Evolutionary conservation across 2,329 filamentous ascomycete species (phyloP).

Genomic region (Beauveria caledonica): DNA sequence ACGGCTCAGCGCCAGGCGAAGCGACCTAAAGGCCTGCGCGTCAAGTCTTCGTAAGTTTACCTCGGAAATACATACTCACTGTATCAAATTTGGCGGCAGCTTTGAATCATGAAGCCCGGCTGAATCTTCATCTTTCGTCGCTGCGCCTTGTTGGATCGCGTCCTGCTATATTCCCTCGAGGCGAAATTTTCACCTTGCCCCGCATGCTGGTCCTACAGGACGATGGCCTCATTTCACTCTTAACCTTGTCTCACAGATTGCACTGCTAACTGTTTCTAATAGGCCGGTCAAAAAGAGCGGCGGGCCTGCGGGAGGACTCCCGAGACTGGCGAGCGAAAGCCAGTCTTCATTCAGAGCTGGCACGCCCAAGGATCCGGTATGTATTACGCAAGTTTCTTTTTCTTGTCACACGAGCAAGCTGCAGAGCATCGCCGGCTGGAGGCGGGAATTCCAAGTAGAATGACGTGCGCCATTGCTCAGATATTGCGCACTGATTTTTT

Average conservation of each 20-base stretch:
- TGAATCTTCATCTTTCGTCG: not conserved
- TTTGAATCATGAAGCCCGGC: not conserved
- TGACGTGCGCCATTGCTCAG: not conserved
- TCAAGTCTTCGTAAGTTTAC: conserved; percentile 60
- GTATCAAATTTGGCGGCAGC: not conserved
- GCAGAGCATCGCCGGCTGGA: not conserved
- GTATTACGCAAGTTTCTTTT: conserved; percentile 17
- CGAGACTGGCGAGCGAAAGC: conserved; percentile 56
- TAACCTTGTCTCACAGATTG: not conserved
- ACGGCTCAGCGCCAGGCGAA: conserved; percentile 46
- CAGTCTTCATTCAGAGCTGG: conserved; percentile 54
- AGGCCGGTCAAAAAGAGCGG: conserved; percentile 68
- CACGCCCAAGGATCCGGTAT: conserved; percentile 44
- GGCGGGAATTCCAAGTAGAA: not conserved
- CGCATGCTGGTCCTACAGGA: not conserved
- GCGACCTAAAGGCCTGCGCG: conserved; percentile 53
- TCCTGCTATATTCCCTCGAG: not conserved
- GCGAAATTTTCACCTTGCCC: conserved; percentile 5
- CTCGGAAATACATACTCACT: not conserved
- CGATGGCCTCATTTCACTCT: not conserved
- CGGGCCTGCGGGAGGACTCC: conserved; percentile 59
- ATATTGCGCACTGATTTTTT: conserved; percentile 3
- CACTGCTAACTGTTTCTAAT: conserved; percentile 12
- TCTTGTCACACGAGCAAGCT: not conserved
- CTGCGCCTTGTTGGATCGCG: not conserved